Percentiles rank a stretch among this genome's conserved stretches.
Evolutionary conservation across 225 moss, liverwort and hornwort genomes (phyloP).

Genomic region (Bryoerythrophyllum caledonicum): DNA sequence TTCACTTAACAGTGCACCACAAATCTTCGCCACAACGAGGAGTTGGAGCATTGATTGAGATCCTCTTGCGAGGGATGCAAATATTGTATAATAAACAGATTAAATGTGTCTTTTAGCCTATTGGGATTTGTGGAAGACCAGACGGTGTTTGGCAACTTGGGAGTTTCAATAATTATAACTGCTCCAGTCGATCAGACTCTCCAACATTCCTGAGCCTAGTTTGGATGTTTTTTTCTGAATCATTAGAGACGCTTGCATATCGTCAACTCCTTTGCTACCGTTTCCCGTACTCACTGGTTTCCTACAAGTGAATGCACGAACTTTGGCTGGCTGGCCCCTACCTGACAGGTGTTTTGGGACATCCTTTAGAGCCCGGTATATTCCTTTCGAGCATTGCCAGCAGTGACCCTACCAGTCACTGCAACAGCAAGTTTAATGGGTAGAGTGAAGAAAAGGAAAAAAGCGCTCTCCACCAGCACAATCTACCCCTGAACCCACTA

Average conservation of each 20-base stretch:
- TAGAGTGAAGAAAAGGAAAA: no score
- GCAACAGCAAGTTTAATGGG: no score
- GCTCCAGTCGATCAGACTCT: neutral
- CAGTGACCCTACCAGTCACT: no score
- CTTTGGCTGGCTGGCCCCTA: neutral
- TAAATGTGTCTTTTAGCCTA: slow-evolving; percentile 4
- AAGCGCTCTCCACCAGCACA: no score
- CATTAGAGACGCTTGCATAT: neutral
- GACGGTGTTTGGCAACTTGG: neutral
- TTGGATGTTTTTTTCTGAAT: neutral
- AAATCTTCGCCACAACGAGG: slow-evolving; percentile 6
- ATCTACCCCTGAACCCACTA: no score
- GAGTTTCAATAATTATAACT: slow-evolving; percentile 15
- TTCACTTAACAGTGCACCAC: slow-evolving; percentile 4
- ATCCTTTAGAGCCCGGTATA: neutral
- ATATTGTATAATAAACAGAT: slow-evolving; percentile 12
- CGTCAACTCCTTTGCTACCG: neutral
- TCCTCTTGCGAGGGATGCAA: slow-evolving; percentile 8
- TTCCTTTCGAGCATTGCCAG: no score
- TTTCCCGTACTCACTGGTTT: neutral
- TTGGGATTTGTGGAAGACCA: slow-evolving; percentile 16
- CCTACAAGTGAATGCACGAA: neutral
- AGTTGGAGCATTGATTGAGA: slow-evolving; percentile 4
- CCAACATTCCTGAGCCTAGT: neutral
- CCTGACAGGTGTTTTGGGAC: no score